Percentiles rank a stretch among this genome's conserved stretches.
Evolutionary conservation across 768 basidiomycete genomes (phyloP).

Genomic region (Trichaptum fuscoviolaceum): DNA sequence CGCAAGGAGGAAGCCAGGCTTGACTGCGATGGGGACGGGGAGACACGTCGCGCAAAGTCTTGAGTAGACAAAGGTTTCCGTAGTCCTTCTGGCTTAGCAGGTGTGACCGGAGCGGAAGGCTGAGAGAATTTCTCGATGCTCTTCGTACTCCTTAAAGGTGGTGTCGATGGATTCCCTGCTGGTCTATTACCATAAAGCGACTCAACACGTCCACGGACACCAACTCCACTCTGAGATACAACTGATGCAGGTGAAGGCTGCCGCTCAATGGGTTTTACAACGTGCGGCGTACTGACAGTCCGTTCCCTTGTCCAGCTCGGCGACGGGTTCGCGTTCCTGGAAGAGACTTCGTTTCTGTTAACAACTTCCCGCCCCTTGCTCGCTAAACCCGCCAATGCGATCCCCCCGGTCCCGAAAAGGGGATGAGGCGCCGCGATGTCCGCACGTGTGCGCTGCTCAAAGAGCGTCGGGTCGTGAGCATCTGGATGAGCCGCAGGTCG

Average conservation of each 20-base stretch:
- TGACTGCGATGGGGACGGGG: conserved; percentile 17
- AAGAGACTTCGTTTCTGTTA: neutral
- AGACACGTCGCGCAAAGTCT: neutral
- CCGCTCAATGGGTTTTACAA: neutral
- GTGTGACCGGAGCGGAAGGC: neutral
- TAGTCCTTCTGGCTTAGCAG: neutral
- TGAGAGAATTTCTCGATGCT: neutral
- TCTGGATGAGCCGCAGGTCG: conserved; percentile 69
- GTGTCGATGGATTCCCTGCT: neutral
- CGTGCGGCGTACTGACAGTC: neutral
- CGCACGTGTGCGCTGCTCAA: conserved; percentile 52
- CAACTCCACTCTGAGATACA: neutral
- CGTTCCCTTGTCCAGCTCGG: neutral
- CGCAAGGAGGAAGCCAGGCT: neutral
- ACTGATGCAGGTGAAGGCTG: neutral
- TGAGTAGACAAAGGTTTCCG: neutral
- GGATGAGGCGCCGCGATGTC: conserved; percentile 54
- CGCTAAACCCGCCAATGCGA: conserved; percentile 73
- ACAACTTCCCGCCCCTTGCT: conserved; percentile 13
- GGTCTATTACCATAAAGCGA: neutral
- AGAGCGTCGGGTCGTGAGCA: conserved; percentile 57
- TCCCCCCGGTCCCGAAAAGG: conserved; percentile 66
- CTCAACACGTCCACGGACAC: neutral
- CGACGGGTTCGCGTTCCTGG: neutral
- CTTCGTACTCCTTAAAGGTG: neutral